phyloP scores from a whole-genome alignment of 805 yeast genomes.

The Kazachstania bromeliacearum region DNA sequence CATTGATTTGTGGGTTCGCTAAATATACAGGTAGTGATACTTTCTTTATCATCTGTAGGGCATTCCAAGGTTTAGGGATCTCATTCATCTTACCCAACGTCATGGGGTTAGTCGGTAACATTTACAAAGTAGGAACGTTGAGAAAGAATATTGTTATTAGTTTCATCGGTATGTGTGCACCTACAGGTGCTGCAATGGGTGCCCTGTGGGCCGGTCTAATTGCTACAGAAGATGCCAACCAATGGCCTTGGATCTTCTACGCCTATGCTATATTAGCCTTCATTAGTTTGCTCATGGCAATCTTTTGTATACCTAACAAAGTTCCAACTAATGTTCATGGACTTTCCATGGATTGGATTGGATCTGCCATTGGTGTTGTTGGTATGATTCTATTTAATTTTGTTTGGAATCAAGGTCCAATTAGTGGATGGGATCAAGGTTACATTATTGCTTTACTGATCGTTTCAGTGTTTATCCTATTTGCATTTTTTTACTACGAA shows the following conservation, averaged over 20 bases:
- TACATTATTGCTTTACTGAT: conserved; percentile 50
- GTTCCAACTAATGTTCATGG: conserved; percentile 20
- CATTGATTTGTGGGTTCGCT: conserved; percentile 50
- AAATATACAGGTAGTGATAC: conserved; percentile 39
- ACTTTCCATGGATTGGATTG: conserved; percentile 39
- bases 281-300: conserved; percentile 12
- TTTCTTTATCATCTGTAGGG: conserved; percentile 45
- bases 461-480: conserved; percentile 38
- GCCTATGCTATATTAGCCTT: conserved; percentile 18
- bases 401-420: conserved; percentile 69
- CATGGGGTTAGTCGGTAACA: conserved; percentile 44
- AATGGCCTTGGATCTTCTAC: conserved; percentile 28
- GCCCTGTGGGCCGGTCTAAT: conserved; percentile 42
- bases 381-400: conserved; percentile 59
- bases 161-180: conserved; percentile 49
- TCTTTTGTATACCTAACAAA: conserved; percentile 22
- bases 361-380: conserved; percentile 45
- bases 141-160: conserved; percentile 45
- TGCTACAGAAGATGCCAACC: conserved; percentile 11
- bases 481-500: conserved; percentile 43
- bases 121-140: conserved; percentile 35
- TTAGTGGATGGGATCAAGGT: conserved; percentile 55
- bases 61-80: conserved; percentile 55
- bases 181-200: conserved; percentile 49
- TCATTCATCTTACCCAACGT: conserved; percentile 51